Conservation (phyloP, 177 flowering plant species). For the Tripterygium wilfordii region DNA sequence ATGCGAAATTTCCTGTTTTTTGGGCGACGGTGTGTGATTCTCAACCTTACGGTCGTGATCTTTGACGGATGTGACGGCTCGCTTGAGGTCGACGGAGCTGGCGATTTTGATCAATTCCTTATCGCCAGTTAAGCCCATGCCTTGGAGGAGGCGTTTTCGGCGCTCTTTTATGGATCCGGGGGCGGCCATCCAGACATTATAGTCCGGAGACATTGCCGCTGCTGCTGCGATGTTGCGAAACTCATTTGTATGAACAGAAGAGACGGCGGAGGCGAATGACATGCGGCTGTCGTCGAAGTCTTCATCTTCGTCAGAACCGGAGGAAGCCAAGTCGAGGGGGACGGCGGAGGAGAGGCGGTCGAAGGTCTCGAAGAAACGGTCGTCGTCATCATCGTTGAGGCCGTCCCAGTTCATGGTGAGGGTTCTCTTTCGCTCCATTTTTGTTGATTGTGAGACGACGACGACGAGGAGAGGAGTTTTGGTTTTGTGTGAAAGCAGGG, state of each 20-base stretch:
- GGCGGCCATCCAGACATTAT: constrained; percentile 70
- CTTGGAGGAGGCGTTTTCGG: constrained; percentile 64
- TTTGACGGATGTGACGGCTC: neutral
- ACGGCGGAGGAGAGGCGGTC: constrained; percentile 57
- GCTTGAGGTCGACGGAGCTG: constrained; percentile 20
- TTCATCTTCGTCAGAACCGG: constrained; percentile 46
- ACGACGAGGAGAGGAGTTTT: neutral
- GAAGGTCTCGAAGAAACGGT: constrained; percentile 56
- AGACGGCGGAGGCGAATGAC: constrained; percentile 59
- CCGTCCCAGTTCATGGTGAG: constrained; percentile 62
- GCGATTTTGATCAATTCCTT: constrained; percentile 34
- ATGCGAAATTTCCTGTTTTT: constrained; percentile 8
- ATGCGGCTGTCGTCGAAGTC: constrained; percentile 59
- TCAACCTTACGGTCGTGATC: neutral
- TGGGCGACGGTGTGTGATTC: neutral
- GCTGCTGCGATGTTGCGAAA: constrained; percentile 7
- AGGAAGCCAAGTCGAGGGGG: constrained; percentile 37
- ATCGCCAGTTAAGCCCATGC: constrained; percentile 55
- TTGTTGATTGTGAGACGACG: neutral
- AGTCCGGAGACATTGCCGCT: constrained; percentile 25
- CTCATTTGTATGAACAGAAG: constrained; percentile 24
- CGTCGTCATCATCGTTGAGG: constrained; percentile 46
- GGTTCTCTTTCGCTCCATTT: constrained; percentile 39
- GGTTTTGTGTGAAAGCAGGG: neutral
- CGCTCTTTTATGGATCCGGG: constrained; percentile 74